Evolutionary conservation across 768 basidiomycete species (phyloP), one percentile per base, ranked within the genome.

Genomic region (Kwoniella sp.): DNA sequence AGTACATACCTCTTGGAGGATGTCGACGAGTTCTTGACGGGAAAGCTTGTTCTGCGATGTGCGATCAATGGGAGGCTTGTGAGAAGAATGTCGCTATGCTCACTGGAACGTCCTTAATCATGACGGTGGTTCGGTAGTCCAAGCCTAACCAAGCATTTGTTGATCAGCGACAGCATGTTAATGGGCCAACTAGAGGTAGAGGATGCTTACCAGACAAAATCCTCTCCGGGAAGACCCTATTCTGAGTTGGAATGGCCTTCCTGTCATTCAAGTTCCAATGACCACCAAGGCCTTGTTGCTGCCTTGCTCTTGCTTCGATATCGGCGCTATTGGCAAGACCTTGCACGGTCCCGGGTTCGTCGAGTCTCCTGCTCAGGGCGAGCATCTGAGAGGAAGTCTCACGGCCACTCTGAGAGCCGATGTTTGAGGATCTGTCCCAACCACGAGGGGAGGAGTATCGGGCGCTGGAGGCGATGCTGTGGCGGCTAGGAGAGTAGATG

Each of bases 61-160:
- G 24, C 15, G 10, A 19, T 44, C 40, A 44, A 10, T 44, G 40
- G 17, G 3, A 3, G 3, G 40, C 40, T 19, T 3, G 26, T n/a
- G 26, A 24, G 26, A 17, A 13, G 12, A 36, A 24, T 17, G 10
- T 15, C 1, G 25, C 50, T 25, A 54, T 2, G 58, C 73, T 62
- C 27, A 79, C 78, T 2, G 78, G 78, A 3, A 79, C 76, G 52
- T 79, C 78, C 56, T 79, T 79, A 64, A 79, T 64, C 78, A 79
- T 79, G 27, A 79, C 72, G 0, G 78, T 74, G 0, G 78, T 79
- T 24, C 78, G 69, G 15, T 40, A 37, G 46, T 79, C 78, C 17
- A 67, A 58, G 0, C 77, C 77, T 78, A 60, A 25, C 25, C 2
- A 13, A 13, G 44, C 4, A 19, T 9, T 9, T 6, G 7, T 13